Evolutionary conservation across 2,329 filamentous ascomycete genomes (phyloP).

Genomic region (Aspergillus sp.): DNA sequence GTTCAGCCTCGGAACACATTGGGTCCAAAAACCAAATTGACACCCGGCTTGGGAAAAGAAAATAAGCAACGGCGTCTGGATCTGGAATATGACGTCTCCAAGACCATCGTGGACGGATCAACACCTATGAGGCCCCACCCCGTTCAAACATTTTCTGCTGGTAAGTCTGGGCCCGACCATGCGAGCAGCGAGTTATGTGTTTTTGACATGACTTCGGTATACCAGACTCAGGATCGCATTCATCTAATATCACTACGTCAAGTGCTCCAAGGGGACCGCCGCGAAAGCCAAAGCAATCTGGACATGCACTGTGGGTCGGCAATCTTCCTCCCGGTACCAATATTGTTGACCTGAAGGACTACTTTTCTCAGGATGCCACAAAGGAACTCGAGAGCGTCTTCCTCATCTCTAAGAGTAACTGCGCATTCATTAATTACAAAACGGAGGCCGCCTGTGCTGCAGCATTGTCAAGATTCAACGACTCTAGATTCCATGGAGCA

Average conservation of each 20-base stretch:
- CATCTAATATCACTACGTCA: slow-evolving; percentile 14
- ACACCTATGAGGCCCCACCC: slow-evolving; percentile 29
- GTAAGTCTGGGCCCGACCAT: slow-evolving; percentile 17
- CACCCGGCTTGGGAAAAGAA: slow-evolving; percentile 8
- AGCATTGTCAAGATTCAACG: slow-evolving; percentile 83
- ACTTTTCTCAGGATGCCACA: slow-evolving; percentile 78
- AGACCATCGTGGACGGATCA: slow-evolving; percentile 43
- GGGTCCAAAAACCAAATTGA: background rate
- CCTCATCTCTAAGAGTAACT: slow-evolving; percentile 94
- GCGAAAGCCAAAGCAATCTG: slow-evolving; percentile 68
- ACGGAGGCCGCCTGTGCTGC: slow-evolving; percentile 73
- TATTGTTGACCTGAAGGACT: slow-evolving; percentile 81
- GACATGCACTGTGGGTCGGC: slow-evolving; percentile 93
- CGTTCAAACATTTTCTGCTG: slow-evolving; percentile 17
- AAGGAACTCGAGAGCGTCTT: slow-evolving; percentile 84
- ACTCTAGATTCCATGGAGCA: slow-evolving; percentile 84
- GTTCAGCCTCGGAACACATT: slow-evolving; percentile 9
- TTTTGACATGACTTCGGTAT: background rate
- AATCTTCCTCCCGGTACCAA: slow-evolving; percentile 84
- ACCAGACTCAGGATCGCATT: slow-evolving; percentile 18
- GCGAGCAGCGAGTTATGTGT: background rate
- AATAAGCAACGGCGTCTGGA: slow-evolving; percentile 10
- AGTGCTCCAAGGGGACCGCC: slow-evolving; percentile 61
- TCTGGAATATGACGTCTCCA: slow-evolving; percentile 36
- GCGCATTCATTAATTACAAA: slow-evolving; percentile 93